Evolutionary conservation across 371 early-diverging fungal genomes (phyloP), one percentile per base, ranked within the genome.

Genomic region (Coemansia sp.): DNA sequence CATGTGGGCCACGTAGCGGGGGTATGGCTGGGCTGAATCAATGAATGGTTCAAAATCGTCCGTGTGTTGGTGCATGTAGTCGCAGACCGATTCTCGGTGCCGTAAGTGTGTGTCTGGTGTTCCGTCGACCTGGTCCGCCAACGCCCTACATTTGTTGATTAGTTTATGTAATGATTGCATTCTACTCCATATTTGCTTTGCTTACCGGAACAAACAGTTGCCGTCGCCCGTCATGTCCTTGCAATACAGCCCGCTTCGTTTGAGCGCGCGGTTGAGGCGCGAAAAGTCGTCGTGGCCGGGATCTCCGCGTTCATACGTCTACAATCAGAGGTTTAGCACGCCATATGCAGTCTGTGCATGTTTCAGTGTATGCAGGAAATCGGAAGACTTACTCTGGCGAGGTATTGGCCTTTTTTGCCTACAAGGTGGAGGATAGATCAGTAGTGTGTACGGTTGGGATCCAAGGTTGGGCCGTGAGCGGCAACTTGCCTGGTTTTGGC

Each of bases 151-250:
- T 54, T 4, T 26, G 25, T 21, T 37, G 14, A 3, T 40, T 26
- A 11, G 20, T 25, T 0, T 25, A 25, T 25, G 25, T 25, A 25
- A 25, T 2, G 25, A 25, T 25, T 25, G 25, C 25, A 25, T 25
- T 25, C 0, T 25, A 25, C 2, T 25, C 3, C 25, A 3, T 0
- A 25, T 25, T 3, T 28, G 28, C 28, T 28, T 21, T 28, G 18
- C 58, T 60, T 82, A 84, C 86, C 90, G 83, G 72, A 91, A 93
- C 50, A 92, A 75, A 73, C 95, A 94, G 82, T 94, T 93, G 59
- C 94, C 93, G 69, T 94, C 94, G 37, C 93, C 93, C 23, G 82
- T 71, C 52, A 93, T 89, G 64, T 89, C 90, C 64, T 89, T 91
- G 56, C 86, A 86, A 56, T 86, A 85, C 20, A 90, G 75, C 20